Percentiles rank a stretch among this genome's conserved stretches.
Conservation (phyloP, 2,329 filamentous ascomycete species). For the Zymoseptoria passerinii region DNA sequence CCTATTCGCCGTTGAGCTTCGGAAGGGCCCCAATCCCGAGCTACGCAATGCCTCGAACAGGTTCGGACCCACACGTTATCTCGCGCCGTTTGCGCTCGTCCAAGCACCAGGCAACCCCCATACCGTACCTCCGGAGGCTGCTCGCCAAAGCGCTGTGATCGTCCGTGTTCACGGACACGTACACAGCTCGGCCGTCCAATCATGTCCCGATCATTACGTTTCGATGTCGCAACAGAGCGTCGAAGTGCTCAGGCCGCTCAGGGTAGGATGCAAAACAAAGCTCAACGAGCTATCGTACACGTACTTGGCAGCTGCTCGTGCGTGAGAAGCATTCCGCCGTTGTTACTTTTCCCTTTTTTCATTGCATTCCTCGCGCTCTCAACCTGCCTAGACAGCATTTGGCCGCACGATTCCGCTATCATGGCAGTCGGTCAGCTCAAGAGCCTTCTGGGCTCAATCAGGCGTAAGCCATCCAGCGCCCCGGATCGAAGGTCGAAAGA, state of each 20-base stretch:
- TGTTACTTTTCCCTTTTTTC: neutral
- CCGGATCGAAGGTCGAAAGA: constrained; percentile 41
- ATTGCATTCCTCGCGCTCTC: neutral
- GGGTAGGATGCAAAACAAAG: neutral
- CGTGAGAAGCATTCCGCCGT: neutral
- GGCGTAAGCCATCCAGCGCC: constrained; percentile 39
- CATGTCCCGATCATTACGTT: neutral
- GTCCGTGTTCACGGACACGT: neutral
- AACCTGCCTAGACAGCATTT: neutral
- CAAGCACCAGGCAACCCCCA: neutral
- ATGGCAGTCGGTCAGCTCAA: constrained; percentile 32
- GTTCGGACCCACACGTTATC: neutral
- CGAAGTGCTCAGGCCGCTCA: neutral
- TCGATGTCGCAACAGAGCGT: neutral
- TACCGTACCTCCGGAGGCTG: neutral
- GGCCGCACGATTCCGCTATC: neutral
- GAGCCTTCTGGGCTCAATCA: constrained; percentile 39
- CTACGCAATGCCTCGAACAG: neutral
- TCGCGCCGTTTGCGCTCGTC: neutral
- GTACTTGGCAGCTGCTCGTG: neutral
- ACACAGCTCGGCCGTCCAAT: neutral
- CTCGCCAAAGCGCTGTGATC: neutral
- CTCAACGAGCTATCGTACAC: neutral
- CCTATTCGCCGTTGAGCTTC: neutral
- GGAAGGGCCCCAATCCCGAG: neutral